Percentiles rank a stretch among this genome's conserved stretches.
Evolutionary conservation across 805 yeast species (phyloP).

Genomic region (Metschnikowia matae): DNA sequence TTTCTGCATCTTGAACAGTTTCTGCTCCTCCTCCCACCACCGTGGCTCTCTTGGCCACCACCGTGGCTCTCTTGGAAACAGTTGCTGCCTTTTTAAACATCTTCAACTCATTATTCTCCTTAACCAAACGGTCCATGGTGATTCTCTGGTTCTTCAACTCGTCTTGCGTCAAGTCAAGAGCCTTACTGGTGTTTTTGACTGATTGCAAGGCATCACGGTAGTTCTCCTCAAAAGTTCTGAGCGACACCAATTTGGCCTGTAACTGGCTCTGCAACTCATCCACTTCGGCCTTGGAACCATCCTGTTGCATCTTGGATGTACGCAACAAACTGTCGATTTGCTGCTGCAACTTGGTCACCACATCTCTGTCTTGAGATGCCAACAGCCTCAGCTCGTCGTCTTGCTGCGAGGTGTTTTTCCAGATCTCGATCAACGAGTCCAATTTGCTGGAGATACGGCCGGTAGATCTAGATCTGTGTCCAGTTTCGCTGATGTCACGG

Average conservation of each 20-base stretch:
- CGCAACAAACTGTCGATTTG: conserved; percentile 54
- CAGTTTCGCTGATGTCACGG: conserved; percentile 10
- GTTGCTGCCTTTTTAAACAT: conserved; percentile 44
- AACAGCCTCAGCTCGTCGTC: conserved; percentile 7
- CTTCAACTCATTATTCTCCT: conserved; percentile 67
- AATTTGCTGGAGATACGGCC: conserved; percentile 33
- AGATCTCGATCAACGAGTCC: conserved; percentile 31
- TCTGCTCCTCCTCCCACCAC: conserved; percentile 19
- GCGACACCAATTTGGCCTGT: conserved; percentile 24
- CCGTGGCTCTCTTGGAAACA: conserved; percentile 18
- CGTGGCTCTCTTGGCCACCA: conserved; percentile 12
- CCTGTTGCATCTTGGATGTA: conserved; percentile 43
- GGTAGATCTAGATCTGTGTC: conserved; percentile 23
- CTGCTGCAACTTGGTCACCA: conserved; percentile 43
- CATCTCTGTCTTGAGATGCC: conserved; percentile 15
- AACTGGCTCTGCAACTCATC: conserved; percentile 27
- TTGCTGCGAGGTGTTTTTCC: conserved; percentile 22
- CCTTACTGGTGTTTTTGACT: conserved; percentile 69
- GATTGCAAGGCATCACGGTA: conserved; percentile 70
- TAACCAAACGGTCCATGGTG: conserved; percentile 49
- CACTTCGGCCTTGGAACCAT: conserved; percentile 33
- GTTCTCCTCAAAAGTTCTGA: conserved; percentile 52
- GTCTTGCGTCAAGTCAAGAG: conserved; percentile 66
- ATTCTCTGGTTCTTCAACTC: conserved; percentile 63
- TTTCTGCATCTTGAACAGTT: conserved; percentile 2